Percentiles rank a stretch among this genome's conserved stretches.
Evolutionary conservation across 768 basidiomycete genomes (phyloP).

Genomic region (Suillus luteus): DNA sequence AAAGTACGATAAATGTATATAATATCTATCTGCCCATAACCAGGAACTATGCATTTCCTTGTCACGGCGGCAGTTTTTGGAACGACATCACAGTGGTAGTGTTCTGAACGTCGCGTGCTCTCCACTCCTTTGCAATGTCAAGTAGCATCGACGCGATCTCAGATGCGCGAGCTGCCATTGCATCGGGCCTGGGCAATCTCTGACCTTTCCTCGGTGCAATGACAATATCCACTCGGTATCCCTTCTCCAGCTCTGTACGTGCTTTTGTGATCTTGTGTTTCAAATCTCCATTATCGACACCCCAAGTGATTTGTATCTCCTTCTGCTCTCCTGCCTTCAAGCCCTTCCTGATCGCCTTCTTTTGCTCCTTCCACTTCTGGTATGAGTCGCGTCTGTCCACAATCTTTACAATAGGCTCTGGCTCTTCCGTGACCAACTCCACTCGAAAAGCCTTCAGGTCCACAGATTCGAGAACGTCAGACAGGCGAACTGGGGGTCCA

Average conservation of each 20-base stretch:
- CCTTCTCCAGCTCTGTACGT: conserved; percentile 58
- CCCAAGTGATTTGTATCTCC: conserved; percentile 77
- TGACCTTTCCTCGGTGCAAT: conserved; percentile 53
- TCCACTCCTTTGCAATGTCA: conserved; percentile 59
- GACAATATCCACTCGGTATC: conserved; percentile 55
- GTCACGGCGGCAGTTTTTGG: conserved; percentile 34
- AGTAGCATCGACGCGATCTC: conserved; percentile 43
- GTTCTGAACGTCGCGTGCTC: conserved; percentile 40
- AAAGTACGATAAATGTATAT: conserved; percentile 31
- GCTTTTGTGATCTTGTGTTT: conserved; percentile 66
- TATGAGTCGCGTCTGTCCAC: conserved; percentile 47
- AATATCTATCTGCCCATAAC: conserved; percentile 15
- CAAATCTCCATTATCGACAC: conserved; percentile 56
- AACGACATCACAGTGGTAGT: conserved; percentile 46
- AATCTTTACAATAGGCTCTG: conserved; percentile 62
- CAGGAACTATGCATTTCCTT: conserved; percentile 5
- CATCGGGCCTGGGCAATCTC: conserved; percentile 34
- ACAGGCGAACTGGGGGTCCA: conserved; percentile 37
- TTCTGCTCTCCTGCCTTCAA: conserved; percentile 42
- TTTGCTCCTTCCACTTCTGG: conserved; percentile 39
- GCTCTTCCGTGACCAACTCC: conserved; percentile 53
- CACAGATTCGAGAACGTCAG: conserved; percentile 45
- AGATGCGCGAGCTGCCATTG: conserved; percentile 48
- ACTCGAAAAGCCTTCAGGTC: conserved; percentile 46
- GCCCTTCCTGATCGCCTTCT: conserved; percentile 36